Base-by-base conservation (phyloP, 1,139 yeast species). In the Saccharomyces pastorianus region DNA sequence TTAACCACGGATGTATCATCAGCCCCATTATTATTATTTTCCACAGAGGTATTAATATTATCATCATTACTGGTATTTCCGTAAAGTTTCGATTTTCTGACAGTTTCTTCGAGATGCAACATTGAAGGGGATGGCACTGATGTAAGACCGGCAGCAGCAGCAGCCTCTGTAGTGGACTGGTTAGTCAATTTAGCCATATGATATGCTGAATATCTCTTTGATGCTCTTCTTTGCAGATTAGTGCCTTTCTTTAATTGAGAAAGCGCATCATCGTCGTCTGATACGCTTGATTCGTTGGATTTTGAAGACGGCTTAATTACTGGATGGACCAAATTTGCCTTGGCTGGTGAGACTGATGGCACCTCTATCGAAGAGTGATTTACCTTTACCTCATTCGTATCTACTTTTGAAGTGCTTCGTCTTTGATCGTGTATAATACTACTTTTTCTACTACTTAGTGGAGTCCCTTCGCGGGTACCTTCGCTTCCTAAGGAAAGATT, bases 201-300 rank as follows among this genome's bases (percentile, higher is more conserved):
- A 60, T 90, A 93, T 0, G 97, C 96, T 26, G 96, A 88, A 66
- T 86, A 93, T 56, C 99, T 74, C 53, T 69, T 69, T 4, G 97
- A 90, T 0, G 99, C 99, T 57, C 97, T 79, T 59, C 99, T 78
- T 71, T 87, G 96, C 48, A 93, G 72, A 1, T 87, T 85, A 55
- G 86, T 88, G 1, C 91, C 88, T 49, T 84, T 82, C 63, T 90
- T 96, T 20, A 91, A 75, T 60, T 88, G 89, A 0, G 83, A 76
- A 28, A 90, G 73, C 0, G 96, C 90, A 38, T 60, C 59, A 13
- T 53, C 52, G 17, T 59, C 60, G 60, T 83, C 85, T 47, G 71
- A 68, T 50, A 58, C 61, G 17, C 54, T 47, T 23, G 29, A 23
- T 8, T 3, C 17, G 11, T 14, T 49, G 8, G 29, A 11, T n/a